Conservation (phyloP, 176 grass and related monocot genomes). For the Cenchrus fungigraminus region DNA sequence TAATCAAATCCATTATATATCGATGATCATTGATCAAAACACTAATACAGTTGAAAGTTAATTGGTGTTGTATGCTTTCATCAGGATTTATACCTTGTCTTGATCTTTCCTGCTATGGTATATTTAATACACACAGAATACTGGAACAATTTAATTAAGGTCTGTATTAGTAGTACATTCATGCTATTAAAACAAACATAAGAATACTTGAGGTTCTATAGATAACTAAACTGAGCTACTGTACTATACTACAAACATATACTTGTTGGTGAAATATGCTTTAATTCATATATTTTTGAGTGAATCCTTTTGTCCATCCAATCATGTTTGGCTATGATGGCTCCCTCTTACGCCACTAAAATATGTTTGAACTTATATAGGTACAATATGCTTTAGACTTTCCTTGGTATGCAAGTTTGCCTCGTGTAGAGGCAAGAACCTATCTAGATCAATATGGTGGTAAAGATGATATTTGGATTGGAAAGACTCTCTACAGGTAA, state of each 20-base stretch:
- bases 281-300: neutral
- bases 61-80: neutral
- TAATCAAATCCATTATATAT: constrained; percentile 23
- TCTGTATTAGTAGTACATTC: neutral
- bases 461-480: constrained; percentile 77
- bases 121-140: neutral
- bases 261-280: too few relatives aligned
- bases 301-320: neutral
- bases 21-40: neutral
- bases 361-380: constrained; percentile 38
- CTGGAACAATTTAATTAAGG: neutral
- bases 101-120: neutral
- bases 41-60: neutral
- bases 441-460: constrained; percentile 95
- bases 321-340: neutral
- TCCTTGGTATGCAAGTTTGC: constrained; percentile 80
- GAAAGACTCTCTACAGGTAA: constrained; percentile 94
- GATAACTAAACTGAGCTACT: neutral
- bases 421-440: constrained; percentile 74
- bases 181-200: neutral
- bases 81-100: neutral
- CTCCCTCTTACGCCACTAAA: neutral
- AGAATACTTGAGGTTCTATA: neutral
- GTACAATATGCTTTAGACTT: constrained; percentile 80
- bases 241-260: neutral